A percentile compares a stretch with the other conserved stretches of the same genome.
These are phyloP conservation scores for Trematosphaeria pertusa DNA, from an alignment of 2,329 filamentous ascomycete species.

Conservation along the genomic window DNA sequence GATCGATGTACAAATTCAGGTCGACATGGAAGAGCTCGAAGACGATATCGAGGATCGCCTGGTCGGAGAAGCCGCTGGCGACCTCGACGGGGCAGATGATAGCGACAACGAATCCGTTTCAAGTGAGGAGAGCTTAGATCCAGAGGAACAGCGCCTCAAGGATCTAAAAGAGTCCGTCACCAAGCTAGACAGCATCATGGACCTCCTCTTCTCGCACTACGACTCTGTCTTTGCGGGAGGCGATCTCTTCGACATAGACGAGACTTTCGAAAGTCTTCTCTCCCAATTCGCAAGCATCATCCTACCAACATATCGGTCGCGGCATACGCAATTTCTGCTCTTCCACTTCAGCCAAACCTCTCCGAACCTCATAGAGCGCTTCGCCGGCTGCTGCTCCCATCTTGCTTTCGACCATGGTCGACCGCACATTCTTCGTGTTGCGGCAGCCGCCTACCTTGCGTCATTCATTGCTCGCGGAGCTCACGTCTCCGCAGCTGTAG, in stretches of 20 bases:
- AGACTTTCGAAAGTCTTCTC: constrained; percentile 79
- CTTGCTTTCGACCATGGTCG: constrained; percentile 70
- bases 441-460: constrained; percentile 88
- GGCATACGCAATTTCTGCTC: constrained; percentile 92
- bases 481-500: constrained; percentile 75
- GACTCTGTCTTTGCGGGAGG: constrained; percentile 73
- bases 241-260: constrained; percentile 69
- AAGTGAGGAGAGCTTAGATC: constrained; percentile 67
- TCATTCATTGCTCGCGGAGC: constrained; percentile 93
- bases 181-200: constrained; percentile 90
- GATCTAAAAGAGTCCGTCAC: constrained; percentile 81
- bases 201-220: constrained; percentile 86
- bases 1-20: constrained; percentile 93
- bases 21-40: constrained; percentile 90
- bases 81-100: constrained; percentile 57
- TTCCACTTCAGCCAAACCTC: constrained; percentile 94
- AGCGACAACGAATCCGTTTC: constrained; percentile 75
- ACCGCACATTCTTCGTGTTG: constrained; percentile 77
- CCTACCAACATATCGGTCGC: constrained; percentile 86
- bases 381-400: constrained; percentile 78
- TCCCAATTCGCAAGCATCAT: constrained; percentile 88
- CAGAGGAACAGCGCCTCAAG: constrained; percentile 68
- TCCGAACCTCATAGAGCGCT: constrained; percentile 78
- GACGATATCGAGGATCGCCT: constrained; percentile 83
- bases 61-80: constrained; percentile 61